These are phyloP conservation scores for Solanum sejunctum DNA, from an alignment of 257 asterid species.

Conservation along the genomic window DNA sequence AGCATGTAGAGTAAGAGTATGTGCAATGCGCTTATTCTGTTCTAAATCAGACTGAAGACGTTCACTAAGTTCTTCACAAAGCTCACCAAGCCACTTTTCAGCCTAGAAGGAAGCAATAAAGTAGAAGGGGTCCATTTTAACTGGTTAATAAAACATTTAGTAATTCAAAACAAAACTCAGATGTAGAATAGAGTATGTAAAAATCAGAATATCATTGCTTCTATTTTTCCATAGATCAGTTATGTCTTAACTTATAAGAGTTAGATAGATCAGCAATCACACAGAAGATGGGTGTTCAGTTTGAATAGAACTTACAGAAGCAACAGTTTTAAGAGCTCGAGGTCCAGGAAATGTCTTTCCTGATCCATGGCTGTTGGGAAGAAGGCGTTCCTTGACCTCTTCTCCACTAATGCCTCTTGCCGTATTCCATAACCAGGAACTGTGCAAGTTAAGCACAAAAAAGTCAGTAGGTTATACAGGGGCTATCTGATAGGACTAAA, in stretches of 20 bases:
- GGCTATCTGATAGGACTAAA: background rate
- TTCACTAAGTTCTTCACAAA: conserved; percentile 79
- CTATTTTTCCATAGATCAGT: background rate
- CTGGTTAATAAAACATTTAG: background rate
- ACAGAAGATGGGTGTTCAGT: background rate
- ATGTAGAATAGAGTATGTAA: background rate
- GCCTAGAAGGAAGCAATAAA: conserved; percentile 36
- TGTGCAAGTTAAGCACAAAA: conserved; percentile 12
- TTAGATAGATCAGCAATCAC: background rate
- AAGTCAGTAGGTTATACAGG: background rate
- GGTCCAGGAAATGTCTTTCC: conserved; percentile 96
- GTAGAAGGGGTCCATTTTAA: background rate
- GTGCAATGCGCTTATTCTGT: conserved; percentile 89
- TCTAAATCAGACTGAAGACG: conserved; percentile 83
- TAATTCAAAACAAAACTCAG: background rate
- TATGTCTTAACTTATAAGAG: background rate
- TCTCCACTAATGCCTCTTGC: conserved; percentile 88
- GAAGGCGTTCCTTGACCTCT: conserved; percentile 90
- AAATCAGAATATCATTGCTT: background rate
- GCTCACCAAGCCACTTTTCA: conserved; percentile 75
- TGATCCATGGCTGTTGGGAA: conserved; percentile 92
- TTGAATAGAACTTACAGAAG: conserved; percentile 29
- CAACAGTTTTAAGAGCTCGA: conserved; percentile 60
- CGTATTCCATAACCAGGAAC: conserved; percentile 89
- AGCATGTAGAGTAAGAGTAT: conserved; percentile 74